These are phyloP conservation scores for Phaseolus coccineus DNA, from an alignment of 331 rosid species.

Conservation along the genomic window DNA sequence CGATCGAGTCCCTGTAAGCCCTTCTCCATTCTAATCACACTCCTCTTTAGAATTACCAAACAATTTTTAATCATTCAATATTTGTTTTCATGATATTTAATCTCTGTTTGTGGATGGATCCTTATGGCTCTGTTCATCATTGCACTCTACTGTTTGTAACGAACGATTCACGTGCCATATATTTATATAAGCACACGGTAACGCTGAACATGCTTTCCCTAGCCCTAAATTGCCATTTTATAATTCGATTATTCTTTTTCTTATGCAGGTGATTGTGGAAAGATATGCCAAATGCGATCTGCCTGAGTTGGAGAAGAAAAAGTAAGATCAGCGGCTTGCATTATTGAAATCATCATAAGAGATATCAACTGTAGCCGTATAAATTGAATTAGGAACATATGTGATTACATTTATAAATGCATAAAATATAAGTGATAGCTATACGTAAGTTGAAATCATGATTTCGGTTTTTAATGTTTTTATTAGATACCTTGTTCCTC, in stretches of 20 bases:
- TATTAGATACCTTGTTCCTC: conserved; percentile 75
- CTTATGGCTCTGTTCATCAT: neutral
- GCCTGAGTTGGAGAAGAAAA: conserved; percentile 86
- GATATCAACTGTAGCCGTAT: neutral
- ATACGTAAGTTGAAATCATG: neutral
- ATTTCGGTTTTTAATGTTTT: neutral
- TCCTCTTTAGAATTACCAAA: neutral
- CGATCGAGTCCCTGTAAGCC: conserved; percentile 73
- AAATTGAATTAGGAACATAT: neutral
- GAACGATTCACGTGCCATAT: neutral
- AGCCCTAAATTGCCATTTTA: neutral
- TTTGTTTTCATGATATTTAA: neutral
- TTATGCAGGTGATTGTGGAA: conserved; percentile 78
- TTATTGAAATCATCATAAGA: conserved; percentile 2
- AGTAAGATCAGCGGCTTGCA: conserved; percentile 51
- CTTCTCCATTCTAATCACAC: neutral
- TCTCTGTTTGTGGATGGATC: conserved; percentile 18
- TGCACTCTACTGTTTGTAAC: neutral
- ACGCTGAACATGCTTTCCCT: conserved; percentile 9
- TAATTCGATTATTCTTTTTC: neutral
- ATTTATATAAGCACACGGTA: neutral
- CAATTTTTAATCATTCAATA: neutral
- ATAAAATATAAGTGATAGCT: neutral
- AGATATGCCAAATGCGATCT: conserved; percentile 66
- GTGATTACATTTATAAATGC: conserved; percentile 13